Percentiles rank a stretch among this genome's conserved stretches.
phyloP scores from a whole-genome alignment of 2,329 filamentous ascomycete genomes.

The Cryphonectria parasitica region DNA sequence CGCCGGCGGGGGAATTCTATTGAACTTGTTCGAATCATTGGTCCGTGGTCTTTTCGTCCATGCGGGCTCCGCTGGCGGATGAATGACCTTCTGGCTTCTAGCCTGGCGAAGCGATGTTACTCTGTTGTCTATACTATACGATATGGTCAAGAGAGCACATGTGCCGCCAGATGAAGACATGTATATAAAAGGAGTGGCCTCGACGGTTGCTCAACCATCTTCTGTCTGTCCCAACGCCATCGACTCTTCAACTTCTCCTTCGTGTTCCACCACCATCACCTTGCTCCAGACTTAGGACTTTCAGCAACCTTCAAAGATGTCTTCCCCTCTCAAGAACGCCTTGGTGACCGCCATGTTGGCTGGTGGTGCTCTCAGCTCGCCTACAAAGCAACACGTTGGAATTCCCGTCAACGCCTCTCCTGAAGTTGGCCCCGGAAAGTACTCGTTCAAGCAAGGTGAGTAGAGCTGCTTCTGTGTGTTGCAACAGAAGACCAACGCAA shows the following conservation, averaged over 20 bases:
- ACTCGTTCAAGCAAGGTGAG: conserved; percentile 26
- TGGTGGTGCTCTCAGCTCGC: conserved; percentile 21
- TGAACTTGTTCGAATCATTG: background rate
- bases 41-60: background rate
- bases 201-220: background rate
- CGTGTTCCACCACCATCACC: background rate
- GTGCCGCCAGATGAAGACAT: background rate
- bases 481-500: background rate
- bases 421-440: conserved; percentile 18
- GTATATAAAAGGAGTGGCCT: background rate
- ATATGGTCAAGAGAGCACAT: background rate
- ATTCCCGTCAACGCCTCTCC: conserved; percentile 11
- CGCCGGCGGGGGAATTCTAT: background rate
- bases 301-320: conserved; percentile 11
- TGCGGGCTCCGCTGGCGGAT: background rate
- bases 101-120: background rate
- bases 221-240: background rate
- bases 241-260: background rate
- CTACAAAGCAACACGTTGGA: conserved; percentile 18
- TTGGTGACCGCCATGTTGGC: conserved; percentile 20
- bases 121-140: background rate
- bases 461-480: background rate
- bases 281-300: background rate
- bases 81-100: background rate
- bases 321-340: conserved; percentile 14